Evolutionary conservation across 23 red algal species (phyloP).

Genomic region (Gracilaria domingensis): DNA sequence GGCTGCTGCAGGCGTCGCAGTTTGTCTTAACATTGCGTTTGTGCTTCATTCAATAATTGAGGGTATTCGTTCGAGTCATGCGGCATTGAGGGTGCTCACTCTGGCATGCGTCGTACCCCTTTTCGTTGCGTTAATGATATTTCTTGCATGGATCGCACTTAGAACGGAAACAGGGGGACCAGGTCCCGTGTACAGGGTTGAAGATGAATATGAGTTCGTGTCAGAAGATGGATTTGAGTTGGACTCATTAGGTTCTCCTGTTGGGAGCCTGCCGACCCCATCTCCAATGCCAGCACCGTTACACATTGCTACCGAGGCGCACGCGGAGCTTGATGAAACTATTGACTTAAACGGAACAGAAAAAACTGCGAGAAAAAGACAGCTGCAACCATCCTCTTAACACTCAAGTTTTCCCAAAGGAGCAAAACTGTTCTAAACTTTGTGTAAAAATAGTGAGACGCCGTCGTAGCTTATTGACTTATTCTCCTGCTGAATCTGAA

Average conservation of each 20-base stretch:
- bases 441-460: conserved; percentile 32
- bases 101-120: conserved; percentile 24
- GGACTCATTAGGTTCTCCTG: conserved; percentile 63
- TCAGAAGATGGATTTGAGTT: conserved; percentile 57
- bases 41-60: conserved; percentile 48
- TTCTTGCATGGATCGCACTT: conserved; percentile 75
- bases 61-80: conserved; percentile 30
- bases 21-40: conserved; percentile 84
- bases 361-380: not conserved
- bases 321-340: conserved; percentile 35
- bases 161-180: conserved; percentile 61
- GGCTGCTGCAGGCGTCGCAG: conserved; percentile 73
- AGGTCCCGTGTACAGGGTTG: conserved; percentile 57
- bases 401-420: too few species aligned
- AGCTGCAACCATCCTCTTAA: not conserved
- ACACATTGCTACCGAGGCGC: not conserved
- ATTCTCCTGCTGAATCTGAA: conserved; percentile 11
- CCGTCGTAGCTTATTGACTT: not conserved
- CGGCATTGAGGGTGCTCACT: conserved; percentile 28
- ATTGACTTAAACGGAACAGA: conserved; percentile 50
- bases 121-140: conserved; percentile 53
- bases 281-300: not conserved
- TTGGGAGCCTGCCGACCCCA: conserved; percentile 59
- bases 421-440: not conserved
- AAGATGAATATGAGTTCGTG: conserved; percentile 49